Base-by-base conservation (phyloP, 768 basidiomycete species). In the Hygrophorus russula region DNA sequence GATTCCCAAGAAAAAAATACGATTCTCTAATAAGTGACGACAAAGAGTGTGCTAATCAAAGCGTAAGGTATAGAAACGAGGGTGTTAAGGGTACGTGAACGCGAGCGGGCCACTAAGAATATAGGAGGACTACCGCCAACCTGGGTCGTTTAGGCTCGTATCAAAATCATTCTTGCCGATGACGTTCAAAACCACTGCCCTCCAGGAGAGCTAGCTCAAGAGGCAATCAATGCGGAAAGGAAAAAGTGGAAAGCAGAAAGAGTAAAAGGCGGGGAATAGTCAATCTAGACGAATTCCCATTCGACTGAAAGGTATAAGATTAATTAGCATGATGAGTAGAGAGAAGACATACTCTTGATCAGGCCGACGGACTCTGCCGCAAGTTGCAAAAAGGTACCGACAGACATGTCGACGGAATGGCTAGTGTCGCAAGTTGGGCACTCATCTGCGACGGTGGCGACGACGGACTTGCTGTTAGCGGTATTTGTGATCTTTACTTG, bases 371-470 rank as follows among this genome's bases (percentile, higher is more conserved):
- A 53, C 34, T 66, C 54, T 37, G 59, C 43, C 36, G 73, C 76
- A 45, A 93, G 71, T 12, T 57, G 51, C 18, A 61, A 24, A 73
- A 93, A 92, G 36, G 85, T 82, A 42, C 54, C 76, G 39, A 51
- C 43, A n/a, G 84, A 86, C 34, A 87, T 66, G 53, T 88, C 84
- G 55, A 96, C 78, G 12, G 80, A 84, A 59, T 82, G 71, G 20
- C 29, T 28, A 52, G 73, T 76, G 0, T 54, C 40, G 65, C 89
- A 94, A 14, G 80, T 81, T 18, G 89, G 88, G 69, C 90, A 96
- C 30, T 71, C 79, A 51, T 91, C 89, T 10, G 74, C 85, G 49
- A 96, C 68, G 18, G 67, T 71, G 36, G 79, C 88, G 3, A 59
- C 67, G 46, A 84, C 70, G n/a, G 59, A 68, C 59, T 78, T 74